Evolutionary conservation across 305 asterid genomes (phyloP).

Genomic region (Ajuga reptans): DNA sequence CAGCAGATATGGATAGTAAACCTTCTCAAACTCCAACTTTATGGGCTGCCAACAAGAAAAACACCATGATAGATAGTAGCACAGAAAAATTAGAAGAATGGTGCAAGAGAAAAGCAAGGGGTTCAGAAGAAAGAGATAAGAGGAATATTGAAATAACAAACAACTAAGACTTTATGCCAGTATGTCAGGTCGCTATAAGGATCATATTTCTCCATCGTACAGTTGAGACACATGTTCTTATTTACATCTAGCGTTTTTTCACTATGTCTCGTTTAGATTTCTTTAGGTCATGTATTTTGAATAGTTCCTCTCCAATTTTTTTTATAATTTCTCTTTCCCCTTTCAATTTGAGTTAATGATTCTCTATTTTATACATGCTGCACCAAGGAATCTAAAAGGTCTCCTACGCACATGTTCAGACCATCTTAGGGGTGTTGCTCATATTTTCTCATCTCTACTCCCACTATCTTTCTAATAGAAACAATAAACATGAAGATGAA

Average conservation of each 20-base stretch:
- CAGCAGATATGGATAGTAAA: constrained; percentile 79
- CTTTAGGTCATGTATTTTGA: not conserved
- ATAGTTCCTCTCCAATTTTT: not conserved
- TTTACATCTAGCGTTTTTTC: not conserved
- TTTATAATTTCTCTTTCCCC: not conserved
- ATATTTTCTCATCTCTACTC: not conserved
- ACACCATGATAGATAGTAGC: constrained; percentile 14
- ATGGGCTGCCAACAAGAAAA: constrained; percentile 58
- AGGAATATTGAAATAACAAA: not conserved
- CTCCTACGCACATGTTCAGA: not conserved
- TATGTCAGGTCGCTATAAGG: not conserved
- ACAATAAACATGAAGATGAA: not conserved
- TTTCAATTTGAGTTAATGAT: not conserved
- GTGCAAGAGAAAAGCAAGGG: not conserved
- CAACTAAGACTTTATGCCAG: not conserved
- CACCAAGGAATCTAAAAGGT: not conserved
- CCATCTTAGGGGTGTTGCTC: not conserved
- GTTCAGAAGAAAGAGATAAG: not conserved
- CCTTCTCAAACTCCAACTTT: constrained; percentile 94
- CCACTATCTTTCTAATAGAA: not conserved
- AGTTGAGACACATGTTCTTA: not conserved
- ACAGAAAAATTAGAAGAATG: not conserved
- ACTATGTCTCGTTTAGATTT: not conserved
- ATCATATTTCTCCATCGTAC: not conserved
- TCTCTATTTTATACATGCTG: not conserved